Evolutionary conservation across 2,329 filamentous ascomycete species (phyloP).

Genomic region (Parastagonospora avenae): DNA sequence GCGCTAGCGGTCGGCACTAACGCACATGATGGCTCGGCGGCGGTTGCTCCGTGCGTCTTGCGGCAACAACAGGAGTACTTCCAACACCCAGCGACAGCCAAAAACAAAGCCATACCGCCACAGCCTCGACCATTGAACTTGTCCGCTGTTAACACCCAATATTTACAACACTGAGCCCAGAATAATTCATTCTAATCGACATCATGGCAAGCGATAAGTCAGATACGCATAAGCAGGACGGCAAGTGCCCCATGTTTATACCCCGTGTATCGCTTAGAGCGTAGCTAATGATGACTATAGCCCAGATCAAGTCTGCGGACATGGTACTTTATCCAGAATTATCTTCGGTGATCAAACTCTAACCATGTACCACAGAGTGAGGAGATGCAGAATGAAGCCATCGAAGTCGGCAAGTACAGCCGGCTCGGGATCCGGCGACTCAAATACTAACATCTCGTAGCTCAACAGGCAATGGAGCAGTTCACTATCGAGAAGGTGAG

Average conservation of each 20-base stretch:
- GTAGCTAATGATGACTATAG: constrained; percentile 57
- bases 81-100: constrained; percentile 2
- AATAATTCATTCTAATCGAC: not conserved
- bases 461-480: constrained; percentile 73
- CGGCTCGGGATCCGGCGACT: constrained; percentile 10
- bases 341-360: constrained; percentile 6
- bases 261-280: constrained; percentile 1
- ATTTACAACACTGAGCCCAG: not conserved
- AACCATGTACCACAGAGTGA: constrained; percentile 69
- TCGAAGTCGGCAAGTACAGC: constrained; percentile 82
- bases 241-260: constrained; percentile 53
- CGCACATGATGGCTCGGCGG: constrained; percentile 2
- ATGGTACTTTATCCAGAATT: constrained; percentile 71
- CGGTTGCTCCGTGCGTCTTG: not conserved
- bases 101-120: constrained; percentile 21
- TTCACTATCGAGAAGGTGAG: constrained; percentile 73
- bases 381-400: constrained; percentile 94
- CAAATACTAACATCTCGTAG: constrained; percentile 50
- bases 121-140: constrained; percentile 8
- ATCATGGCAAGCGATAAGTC: constrained; percentile 63
- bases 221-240: constrained; percentile 58
- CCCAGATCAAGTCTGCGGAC: constrained; percentile 96
- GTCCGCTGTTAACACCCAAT: not conserved
- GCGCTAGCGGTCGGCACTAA: constrained; percentile 9
- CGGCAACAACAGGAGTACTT: not conserved